Evolutionary conservation across 306 rosid genomes (phyloP), one percentile per base, ranked within the genome.

Genomic region (Alnus rubra): DNA sequence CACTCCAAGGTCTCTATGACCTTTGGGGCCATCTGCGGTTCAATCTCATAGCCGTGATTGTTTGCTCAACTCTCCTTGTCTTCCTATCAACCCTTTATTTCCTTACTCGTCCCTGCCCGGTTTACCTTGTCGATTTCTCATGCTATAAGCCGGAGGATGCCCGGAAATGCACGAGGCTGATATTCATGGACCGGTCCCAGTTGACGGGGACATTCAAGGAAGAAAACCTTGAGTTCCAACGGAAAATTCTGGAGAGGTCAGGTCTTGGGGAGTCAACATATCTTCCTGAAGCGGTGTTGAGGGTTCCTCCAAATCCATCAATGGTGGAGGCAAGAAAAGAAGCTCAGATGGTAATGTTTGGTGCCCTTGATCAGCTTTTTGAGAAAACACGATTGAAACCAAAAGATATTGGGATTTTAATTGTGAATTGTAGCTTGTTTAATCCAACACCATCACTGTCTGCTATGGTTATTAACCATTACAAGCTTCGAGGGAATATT

Each of bases 371-470:
- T 67, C 79, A 84, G 81, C 90, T 88, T 0, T 84, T 90, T 42
- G 85, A 84, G 75, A 88, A 88, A 75, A 84, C 90, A 0, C 47
- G 1, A 52, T 16, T 90, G 80, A 88, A 83, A 30, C 88, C 92
- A 0, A 88, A 90, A 56, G 92, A 88, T 63, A 81, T 90, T 72
- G 92, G 88, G 58, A 81, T 88, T 78, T 79, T 90, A 81, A 77
- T 90, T 81, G 88, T 88, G 60, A 90, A 88, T 75, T 90, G 92
- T 79, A 90, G 90, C 78, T 81, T 90, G 88, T 90, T 90, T 69
- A 88, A 90, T 70, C 92, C 90, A 18, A 88, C 90, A 39, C 94
- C 92, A 18, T 90, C 94, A 3, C 80, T 86, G 55, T 81, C 90
- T 56, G 84, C 94, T 7, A 88, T 88, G 92, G 72, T 90, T 64